These are phyloP conservation scores for Rhipidocladum racemiflorum DNA, from an alignment of 176 grass and related monocot species.

Conservation along the genomic window DNA sequence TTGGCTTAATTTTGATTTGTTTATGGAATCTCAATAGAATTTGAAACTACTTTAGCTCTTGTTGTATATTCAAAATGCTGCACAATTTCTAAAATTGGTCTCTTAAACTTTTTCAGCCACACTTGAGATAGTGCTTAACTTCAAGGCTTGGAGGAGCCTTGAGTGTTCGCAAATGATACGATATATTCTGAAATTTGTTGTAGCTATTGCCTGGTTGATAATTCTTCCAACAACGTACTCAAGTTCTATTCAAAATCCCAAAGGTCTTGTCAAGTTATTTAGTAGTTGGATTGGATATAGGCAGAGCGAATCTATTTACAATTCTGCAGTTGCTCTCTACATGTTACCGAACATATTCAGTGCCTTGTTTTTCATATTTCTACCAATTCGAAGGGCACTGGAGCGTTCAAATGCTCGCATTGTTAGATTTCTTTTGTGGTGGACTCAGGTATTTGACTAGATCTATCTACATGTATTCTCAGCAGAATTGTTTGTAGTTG, in stretches of 20 bases:
- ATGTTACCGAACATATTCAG: constrained; percentile 86
- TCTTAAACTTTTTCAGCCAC: constrained; percentile 50
- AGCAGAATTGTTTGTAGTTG: constrained; percentile 18
- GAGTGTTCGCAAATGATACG: constrained; percentile 67
- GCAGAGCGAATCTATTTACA: constrained; percentile 72
- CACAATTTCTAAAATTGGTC: constrained; percentile 21
- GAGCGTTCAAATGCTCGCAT: constrained; percentile 67
- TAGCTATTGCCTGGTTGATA: constrained; percentile 86
- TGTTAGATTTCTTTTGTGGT: constrained; percentile 83
- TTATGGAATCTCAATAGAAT: constrained; percentile 1
- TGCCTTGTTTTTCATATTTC: constrained; percentile 82
- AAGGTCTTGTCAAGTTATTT: constrained; percentile 73
- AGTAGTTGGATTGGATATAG: constrained; percentile 72
- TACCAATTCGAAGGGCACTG: constrained; percentile 53
- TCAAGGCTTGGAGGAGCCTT: constrained; percentile 87
- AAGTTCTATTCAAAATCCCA: constrained; percentile 78
- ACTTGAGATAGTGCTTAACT: constrained; percentile 83
- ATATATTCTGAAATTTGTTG: constrained; percentile 74
- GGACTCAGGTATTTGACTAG: constrained; percentile 70
- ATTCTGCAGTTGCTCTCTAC: constrained; percentile 79
- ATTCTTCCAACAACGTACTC: constrained; percentile 70
- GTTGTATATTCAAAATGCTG: constrained; percentile 10
- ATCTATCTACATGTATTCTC: constrained; percentile 19
- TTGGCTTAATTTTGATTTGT: not conserved
- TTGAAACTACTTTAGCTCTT: not conserved